phyloP scores from a whole-genome alignment of 768 basidiomycete species.

The Phylloporus arenicola region DNA sequence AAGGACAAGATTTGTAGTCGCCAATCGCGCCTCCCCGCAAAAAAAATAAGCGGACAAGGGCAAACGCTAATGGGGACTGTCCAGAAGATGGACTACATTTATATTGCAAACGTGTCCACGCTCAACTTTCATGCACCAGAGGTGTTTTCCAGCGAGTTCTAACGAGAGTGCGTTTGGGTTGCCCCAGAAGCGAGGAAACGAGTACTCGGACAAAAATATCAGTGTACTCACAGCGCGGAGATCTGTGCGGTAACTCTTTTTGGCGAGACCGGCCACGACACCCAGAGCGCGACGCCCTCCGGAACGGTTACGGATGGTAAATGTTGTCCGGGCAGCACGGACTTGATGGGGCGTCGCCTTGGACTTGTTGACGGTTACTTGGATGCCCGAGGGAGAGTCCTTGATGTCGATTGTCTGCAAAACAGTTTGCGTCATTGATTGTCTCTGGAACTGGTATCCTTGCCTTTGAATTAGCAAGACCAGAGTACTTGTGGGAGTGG shows the following conservation, averaged over 20 bases:
- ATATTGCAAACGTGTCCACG: conserved; percentile 93
- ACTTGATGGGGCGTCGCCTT: conserved; percentile 52
- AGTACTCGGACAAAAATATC: neutral
- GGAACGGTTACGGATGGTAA: conserved; percentile 60
- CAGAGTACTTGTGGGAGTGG: conserved; percentile 91
- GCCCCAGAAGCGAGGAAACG: conserved; percentile 4
- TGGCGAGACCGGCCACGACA: conserved; percentile 53
- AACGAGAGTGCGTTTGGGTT: conserved; percentile 66
- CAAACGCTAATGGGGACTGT: conserved; percentile 16
- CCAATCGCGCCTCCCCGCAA: conserved; percentile 30
- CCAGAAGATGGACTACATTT: conserved; percentile 23
- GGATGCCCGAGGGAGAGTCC: conserved; percentile 50
- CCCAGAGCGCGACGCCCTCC: conserved; percentile 68
- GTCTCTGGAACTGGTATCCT: neutral
- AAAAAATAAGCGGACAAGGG: conserved; percentile 26
- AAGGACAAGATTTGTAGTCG: conserved; percentile 18
- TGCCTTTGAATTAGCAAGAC: conserved; percentile 80
- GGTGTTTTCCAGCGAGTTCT: conserved; percentile 82
- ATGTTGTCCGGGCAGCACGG: conserved; percentile 40
- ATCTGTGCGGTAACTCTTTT: conserved; percentile 72
- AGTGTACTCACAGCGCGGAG: conserved; percentile 62
- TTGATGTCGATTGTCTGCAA: conserved; percentile 60
- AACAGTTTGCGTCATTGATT: neutral
- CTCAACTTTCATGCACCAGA: conserved; percentile 74
- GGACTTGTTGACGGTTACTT: conserved; percentile 61